Evolutionary conservation across 192 early-diverging fungal species (phyloP), one percentile per base, ranked within the genome.

Genomic region (Tieghemiomyces parasiticus): DNA sequence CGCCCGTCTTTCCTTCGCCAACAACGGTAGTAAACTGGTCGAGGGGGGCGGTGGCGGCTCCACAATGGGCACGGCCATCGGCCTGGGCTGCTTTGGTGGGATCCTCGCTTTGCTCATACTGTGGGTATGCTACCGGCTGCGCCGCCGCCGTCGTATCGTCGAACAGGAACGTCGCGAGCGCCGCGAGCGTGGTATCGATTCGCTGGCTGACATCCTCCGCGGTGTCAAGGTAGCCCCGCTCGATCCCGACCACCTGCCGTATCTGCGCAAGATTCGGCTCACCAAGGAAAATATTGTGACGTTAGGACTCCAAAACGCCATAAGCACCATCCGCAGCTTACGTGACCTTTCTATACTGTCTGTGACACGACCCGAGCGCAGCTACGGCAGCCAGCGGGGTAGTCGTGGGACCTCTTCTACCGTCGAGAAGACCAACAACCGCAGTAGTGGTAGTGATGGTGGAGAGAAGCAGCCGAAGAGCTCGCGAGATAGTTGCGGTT

Each of bases 261-360:
- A 30, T n/a, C 25, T 54, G 52, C 28, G 52, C 13, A 54, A 54
- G 52, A 54, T 54, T n/a, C 3, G 30, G 52, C 52, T 54, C 12
- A 54, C 22, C 30, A 24, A 31, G 4, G 52, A 31, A 4, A 54
- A 34, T 25, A 30, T 54, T 31, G 8, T 19, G 4, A 33, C 26
- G 9, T 28, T 54, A 25, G 52, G 52, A 3, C 32, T 54, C 3
- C 52, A 54, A 34, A 34, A 54, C n/a, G 52, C 52, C 22, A 4
- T 54, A 8, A 25, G 19, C n/a, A 54, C 52, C 30, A 54, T 54
- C 30, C 52, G 29, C 13, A 54, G 26, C 52, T 8, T 54, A 8
- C 52, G 52, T 3, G 22, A 50, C 8, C 4, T 50, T 9, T 50
- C 44, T 45, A 20, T 45, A 13, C 44, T 20, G 44, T 13, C 10